Base-by-base conservation (phyloP, 768 basidiomycete genomes). In the Lyophyllum decastes region DNA sequence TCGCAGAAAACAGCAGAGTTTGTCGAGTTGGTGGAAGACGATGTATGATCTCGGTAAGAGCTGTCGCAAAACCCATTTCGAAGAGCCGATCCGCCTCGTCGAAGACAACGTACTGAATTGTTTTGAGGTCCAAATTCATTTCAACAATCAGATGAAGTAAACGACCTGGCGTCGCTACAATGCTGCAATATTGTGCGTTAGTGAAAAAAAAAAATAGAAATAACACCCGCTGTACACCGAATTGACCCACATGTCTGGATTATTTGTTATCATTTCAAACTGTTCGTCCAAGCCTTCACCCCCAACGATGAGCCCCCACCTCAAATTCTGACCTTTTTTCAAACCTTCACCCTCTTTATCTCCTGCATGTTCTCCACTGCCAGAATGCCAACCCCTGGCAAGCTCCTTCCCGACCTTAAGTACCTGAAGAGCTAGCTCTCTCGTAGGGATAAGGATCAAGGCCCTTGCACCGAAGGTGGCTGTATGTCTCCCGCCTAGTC, bases 51-150 rank as follows among this genome's bases (percentile, higher is more conserved):
- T 98, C 96, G 52, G 87, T 89, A 34, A 99, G 82, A 49, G 95
- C 90, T 2, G 88, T 86, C 64, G 93, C 91, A 72, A 99, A 99
- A 26, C 97, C 97, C 87, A 98, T 92, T 70, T 99, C 97, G 72
- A 99, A 99, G 11, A 99, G 84, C 33, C 97, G 89, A 72, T 99
- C 97, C 0, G 97, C 97, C 74, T 99, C 97, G 68, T 99, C 97
- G 66, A 98, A 98, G 22, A 98, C 92, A 59, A 95, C 86, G 58
- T 92, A 94, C 73, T 95, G 87, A 5, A 95, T 79, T 0, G 90
- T 88, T 50, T 89, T 86, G 25, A 99, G 78, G 68, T 96, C 94
- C 49, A 97, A 76, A 60, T 90, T 91, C 96, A 98, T 98, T 76
- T 99, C 97, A 49, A 98, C 92, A 51, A 92, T 82, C 22, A 99